phyloP scores from a whole-genome alignment of 148 eudicot species.

The Pharnaceum exiguum region DNA sequence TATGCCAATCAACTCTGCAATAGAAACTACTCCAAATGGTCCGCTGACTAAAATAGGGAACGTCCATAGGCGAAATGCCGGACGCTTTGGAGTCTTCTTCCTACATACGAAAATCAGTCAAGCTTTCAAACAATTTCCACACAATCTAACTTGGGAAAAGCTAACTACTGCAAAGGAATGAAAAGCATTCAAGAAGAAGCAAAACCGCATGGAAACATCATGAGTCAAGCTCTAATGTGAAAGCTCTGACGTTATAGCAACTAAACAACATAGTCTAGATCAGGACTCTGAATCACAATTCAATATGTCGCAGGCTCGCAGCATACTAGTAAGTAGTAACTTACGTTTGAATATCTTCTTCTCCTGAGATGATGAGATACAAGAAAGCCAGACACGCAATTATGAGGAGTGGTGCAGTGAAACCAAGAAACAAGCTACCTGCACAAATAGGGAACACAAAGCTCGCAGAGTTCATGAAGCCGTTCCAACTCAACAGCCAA shows the following conservation, averaged over 20 bases:
- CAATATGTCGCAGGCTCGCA: neutral
- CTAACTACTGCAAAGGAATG: too few relatives aligned
- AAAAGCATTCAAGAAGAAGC: too few relatives aligned
- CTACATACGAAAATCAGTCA: conserved; percentile 25
- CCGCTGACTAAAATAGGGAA: conserved; percentile 83
- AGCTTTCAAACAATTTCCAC: neutral
- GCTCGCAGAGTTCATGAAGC: neutral
- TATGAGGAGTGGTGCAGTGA: conserved; percentile 58
- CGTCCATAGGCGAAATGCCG: conserved; percentile 71
- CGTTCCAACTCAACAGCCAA: neutral
- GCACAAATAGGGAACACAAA: conserved; percentile 24
- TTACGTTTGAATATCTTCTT: conserved; percentile 60
- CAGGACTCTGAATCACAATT: neutral
- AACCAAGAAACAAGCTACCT: conserved; percentile 57
- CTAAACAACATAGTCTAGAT: too few relatives aligned
- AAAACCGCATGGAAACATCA: too few relatives aligned
- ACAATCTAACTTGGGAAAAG: too few relatives aligned
- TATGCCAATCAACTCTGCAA: conserved; percentile 76
- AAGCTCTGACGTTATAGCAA: too few relatives aligned
- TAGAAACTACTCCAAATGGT: conserved; percentile 87
- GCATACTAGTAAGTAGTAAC: conserved; percentile 14
- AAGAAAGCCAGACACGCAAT: conserved; percentile 58
- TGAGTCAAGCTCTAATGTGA: too few relatives aligned
- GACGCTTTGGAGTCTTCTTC: conserved; percentile 36
- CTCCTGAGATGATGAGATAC: conserved; percentile 43